Percentiles rank a stretch among this genome's conserved stretches.
phyloP scores from a whole-genome alignment of 495 filamentous ascomycete species.

The Podospora australis region DNA sequence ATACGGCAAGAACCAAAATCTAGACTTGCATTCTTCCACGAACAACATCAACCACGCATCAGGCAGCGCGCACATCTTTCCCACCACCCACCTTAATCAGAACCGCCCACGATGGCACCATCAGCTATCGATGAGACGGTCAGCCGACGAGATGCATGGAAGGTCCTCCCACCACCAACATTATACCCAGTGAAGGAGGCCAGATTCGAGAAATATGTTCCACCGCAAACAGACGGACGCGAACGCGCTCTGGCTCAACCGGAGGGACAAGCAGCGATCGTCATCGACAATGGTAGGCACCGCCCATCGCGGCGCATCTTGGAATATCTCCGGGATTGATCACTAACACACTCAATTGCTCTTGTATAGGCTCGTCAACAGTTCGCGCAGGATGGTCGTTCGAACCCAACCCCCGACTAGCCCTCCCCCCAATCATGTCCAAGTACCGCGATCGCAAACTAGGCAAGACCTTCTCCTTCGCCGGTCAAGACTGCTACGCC shows the following conservation, averaged over 20 bases:
- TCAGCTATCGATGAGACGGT: slow-evolving; percentile 35
- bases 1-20: too few relatives aligned
- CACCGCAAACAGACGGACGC: slow-evolving; percentile 62
- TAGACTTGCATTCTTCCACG: too few relatives aligned
- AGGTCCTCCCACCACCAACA: slow-evolving; percentile 37
- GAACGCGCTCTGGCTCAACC: slow-evolving; percentile 49
- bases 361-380: slow-evolving; percentile 64
- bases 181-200: slow-evolving; percentile 59
- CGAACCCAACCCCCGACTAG: slow-evolving; percentile 69
- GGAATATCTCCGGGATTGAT: background rate
- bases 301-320: background rate
- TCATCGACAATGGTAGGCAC: slow-evolving; percentile 90
- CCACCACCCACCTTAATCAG: background rate
- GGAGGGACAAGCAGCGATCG: slow-evolving; percentile 59
- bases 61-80: slow-evolving; percentile 5
- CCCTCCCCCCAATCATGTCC: slow-evolving; percentile 82
- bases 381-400: slow-evolving; percentile 95
- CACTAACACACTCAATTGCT: slow-evolving; percentile 4
- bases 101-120: slow-evolving; percentile 33
- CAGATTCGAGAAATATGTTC: slow-evolving; percentile 66
- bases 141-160: slow-evolving; percentile 28
- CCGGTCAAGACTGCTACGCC: slow-evolving; percentile 84
- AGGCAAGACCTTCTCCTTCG: slow-evolving; percentile 79
- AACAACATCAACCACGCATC: background rate
- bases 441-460: slow-evolving; percentile 91